Conservation (phyloP, 116 monocot genomes). For the Cymodocea nodosa region DNA sequence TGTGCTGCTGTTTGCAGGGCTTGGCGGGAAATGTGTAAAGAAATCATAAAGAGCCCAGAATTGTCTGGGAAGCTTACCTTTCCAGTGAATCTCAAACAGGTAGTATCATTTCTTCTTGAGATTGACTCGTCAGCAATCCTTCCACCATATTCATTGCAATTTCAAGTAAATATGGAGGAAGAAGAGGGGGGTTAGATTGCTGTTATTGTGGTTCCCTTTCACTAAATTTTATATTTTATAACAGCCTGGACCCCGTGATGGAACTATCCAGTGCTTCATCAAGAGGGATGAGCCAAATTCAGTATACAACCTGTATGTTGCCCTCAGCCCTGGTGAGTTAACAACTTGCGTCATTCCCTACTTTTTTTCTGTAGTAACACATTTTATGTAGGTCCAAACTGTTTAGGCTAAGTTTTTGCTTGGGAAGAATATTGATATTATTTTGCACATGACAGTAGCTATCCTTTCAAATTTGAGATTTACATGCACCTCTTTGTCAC, state of each 20-base stretch:
- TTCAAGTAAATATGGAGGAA: no score
- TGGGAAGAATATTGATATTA: no score
- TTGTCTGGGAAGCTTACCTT: slow-evolving; percentile 47
- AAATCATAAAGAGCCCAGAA: slow-evolving; percentile 39
- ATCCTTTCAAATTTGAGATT: no score
- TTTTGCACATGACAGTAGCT: no score
- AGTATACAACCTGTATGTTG: slow-evolving; percentile 45
- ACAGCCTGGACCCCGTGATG: slow-evolving; percentile 60
- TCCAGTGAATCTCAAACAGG: slow-evolving; percentile 43
- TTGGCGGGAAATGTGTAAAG: slow-evolving; percentile 49
- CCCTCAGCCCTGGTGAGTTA: slow-evolving; percentile 40
- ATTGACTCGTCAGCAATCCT: no score
- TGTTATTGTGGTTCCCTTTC: not conserved
- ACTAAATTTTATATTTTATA: slow-evolving; percentile 1
- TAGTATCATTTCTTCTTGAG: slow-evolving; percentile 2
- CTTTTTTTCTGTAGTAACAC: not conserved
- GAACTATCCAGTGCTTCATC: slow-evolving; percentile 58
- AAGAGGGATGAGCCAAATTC: slow-evolving; percentile 40
- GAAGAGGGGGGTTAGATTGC: not conserved
- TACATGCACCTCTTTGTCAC: no score
- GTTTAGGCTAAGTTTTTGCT: no score
- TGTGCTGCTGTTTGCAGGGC: slow-evolving; percentile 47
- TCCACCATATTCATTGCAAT: no score
- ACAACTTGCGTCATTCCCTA: not conserved
- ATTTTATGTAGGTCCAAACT: no score